Evolutionary conservation across 2,329 filamentous ascomycete species (phyloP), one percentile per base, ranked within the genome.

Genomic region (Colletotrichum viniferum): DNA sequence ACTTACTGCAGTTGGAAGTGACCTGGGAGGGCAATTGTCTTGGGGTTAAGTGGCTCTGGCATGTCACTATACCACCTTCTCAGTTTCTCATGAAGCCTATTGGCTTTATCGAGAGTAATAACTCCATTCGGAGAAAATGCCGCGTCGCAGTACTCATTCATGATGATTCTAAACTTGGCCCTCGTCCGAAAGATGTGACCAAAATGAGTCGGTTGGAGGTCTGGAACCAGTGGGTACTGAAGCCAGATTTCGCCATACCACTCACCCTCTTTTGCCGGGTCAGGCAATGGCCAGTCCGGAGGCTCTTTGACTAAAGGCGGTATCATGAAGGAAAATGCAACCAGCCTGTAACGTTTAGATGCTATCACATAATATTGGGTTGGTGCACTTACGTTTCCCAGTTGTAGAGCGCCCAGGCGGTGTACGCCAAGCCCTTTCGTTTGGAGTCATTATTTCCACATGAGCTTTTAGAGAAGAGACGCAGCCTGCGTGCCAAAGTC

Each of bases 161-260:
- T 69, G 32, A 73, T 83, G 0, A 82, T 62, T 1, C 83, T 78
- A 3, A 86, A 83, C 1, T 76, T 67, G 1, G 75, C 80, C 21
- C 78, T 77, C 0, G 82, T 81, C 32, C 73, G 77, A 58, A 86
- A 81, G 5, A 82, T 71, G 2, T 82, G 74, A 1, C 81, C 81
- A 65, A 83, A 80, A 18, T 78, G 66, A 1, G 77, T 78, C 0
- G 81, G 77, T 8, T 78, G 77, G 2, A 81, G 77, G 1, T 74
- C 74, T 0, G 77, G 61, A 12, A 76, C 78, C 7, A 79, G 36
- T 0, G 85, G 84, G 69, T 86, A 87, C 24, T 79, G 82, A 1
- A 86, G 72, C 79, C 80, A 83, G 4, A 84, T 77, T 60, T 87
- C 84, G 6, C 84, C 83, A 34, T 84, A 86, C 79, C 81, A 85